These are phyloP conservation scores for Aspergillus hortae DNA, from an alignment of 2,329 filamentous ascomycete species.

Conservation along the genomic window DNA sequence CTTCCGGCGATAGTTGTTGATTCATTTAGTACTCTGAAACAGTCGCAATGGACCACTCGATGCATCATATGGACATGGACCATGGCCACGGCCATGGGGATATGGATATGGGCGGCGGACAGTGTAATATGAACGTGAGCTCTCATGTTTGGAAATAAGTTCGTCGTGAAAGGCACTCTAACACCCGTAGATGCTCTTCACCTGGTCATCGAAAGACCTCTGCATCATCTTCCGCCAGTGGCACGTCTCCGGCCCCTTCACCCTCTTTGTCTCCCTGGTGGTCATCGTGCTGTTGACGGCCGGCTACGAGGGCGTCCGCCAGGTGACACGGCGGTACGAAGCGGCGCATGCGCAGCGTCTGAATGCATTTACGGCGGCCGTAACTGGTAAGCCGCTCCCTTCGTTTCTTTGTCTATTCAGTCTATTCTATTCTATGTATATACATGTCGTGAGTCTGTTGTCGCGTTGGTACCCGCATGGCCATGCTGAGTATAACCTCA, in stretches of 20 bases:
- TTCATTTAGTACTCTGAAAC: neutral
- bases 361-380: conserved; percentile 42
- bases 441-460: conserved; percentile 8
- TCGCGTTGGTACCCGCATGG: conserved; percentile 3
- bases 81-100: conserved; percentile 46
- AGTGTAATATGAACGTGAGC: conserved; percentile 85
- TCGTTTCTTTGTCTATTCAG: neutral
- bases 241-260: conserved; percentile 72
- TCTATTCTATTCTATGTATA: conserved; percentile 9
- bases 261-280: conserved; percentile 77
- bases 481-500: conserved; percentile 17
- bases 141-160: neutral
- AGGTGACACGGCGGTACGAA: conserved; percentile 75
- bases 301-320: conserved; percentile 88
- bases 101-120: conserved; percentile 55
- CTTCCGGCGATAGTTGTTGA: neutral
- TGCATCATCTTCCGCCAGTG: conserved; percentile 94
- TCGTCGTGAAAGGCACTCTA: neutral
- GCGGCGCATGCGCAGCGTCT: conserved; percentile 46
- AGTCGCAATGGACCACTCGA: conserved; percentile 34
- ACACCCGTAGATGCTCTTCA: conserved; percentile 82
- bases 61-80: conserved; percentile 42
- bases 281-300: conserved; percentile 78
- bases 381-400: conserved; percentile 27
- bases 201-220: conserved; percentile 87